Evolutionary conservation across 495 filamentous ascomycete genomes (phyloP).

Genomic region (Neurospora pannonica): DNA sequence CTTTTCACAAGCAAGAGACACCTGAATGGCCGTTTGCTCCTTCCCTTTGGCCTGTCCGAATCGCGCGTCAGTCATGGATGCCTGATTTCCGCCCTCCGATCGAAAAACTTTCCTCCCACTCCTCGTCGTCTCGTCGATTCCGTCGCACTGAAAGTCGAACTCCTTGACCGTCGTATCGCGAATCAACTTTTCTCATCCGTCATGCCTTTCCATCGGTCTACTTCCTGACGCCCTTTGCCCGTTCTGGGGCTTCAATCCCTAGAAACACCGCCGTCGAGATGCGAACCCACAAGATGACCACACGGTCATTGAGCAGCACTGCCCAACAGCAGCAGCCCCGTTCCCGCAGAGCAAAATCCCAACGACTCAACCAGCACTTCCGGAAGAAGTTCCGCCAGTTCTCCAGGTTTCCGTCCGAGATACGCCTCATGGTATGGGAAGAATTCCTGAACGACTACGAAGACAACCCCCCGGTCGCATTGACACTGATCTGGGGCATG

Average conservation of each 20-base stretch:
- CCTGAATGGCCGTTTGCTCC: not conserved
- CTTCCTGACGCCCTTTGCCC: not conserved
- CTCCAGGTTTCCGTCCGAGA: not conserved
- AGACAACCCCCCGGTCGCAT: not conserved
- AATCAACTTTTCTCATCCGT: not conserved
- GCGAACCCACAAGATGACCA: not conserved
- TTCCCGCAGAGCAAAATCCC: not conserved
- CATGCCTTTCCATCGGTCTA: not conserved
- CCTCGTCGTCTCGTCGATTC: not conserved
- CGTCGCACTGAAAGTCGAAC: not conserved
- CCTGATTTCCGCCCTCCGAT: not conserved
- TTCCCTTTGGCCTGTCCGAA: not conserved
- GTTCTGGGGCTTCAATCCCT: not conserved
- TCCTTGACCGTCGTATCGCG: not conserved
- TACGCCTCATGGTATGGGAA: not conserved
- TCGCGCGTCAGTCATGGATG: not conserved
- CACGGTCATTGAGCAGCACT: not conserved
- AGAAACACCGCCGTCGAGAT: not conserved
- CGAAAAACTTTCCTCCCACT: not conserved
- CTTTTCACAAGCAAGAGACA: not conserved
- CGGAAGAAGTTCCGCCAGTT: not conserved
- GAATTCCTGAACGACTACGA: not conserved
- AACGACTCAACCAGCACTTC: not conserved
- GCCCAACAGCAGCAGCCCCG: not conserved
- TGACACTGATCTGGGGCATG: not conserved